Evolutionary conservation across 768 basidiomycete genomes (phyloP).

Genomic region (Ramaria sp.): DNA sequence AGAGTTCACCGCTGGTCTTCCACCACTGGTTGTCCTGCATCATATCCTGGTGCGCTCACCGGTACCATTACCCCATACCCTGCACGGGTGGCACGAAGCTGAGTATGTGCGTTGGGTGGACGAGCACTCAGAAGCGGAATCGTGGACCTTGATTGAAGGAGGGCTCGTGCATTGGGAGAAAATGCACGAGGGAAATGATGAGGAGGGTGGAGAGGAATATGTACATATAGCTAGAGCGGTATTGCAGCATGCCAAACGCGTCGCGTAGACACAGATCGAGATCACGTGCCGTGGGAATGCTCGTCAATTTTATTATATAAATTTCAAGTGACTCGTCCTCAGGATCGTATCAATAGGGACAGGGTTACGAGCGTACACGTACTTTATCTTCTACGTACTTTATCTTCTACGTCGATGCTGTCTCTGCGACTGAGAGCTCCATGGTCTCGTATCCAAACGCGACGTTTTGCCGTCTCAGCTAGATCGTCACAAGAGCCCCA

Average conservation of each 20-base stretch:
- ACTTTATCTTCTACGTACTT: too few species aligned
- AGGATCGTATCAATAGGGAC: too few species aligned
- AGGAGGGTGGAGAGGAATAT: slow-evolving; percentile 47
- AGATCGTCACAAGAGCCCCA: neutral
- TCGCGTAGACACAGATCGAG: too few species aligned
- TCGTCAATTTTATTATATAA: neutral
- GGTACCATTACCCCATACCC: slow-evolving; percentile 72
- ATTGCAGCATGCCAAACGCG: slow-evolving; percentile 30
- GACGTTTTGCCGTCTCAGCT: slow-evolving; percentile 1
- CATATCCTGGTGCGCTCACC: slow-evolving; percentile 87
- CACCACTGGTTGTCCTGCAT: slow-evolving; percentile 81
- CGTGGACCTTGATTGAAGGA: slow-evolving; percentile 69
- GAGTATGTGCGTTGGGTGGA: slow-evolving; percentile 97
- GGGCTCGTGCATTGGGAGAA: slow-evolving; percentile 75
- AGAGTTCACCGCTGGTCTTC: slow-evolving; percentile 62
- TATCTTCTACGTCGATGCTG: neutral
- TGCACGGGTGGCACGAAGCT: slow-evolving; percentile 90
- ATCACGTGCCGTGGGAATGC: neutral
- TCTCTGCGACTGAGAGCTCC: slow-evolving; percentile 1
- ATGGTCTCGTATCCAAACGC: neutral
- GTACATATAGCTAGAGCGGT: slow-evolving; percentile 59
- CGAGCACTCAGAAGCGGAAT: slow-evolving; percentile 77
- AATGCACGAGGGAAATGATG: slow-evolving; percentile 45
- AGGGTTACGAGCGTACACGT: too few species aligned
- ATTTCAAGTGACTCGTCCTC: too few species aligned